These are phyloP conservation scores for Heimioporus sp. DNA, from an alignment of 768 basidiomycete species.

Conservation along the genomic window DNA sequence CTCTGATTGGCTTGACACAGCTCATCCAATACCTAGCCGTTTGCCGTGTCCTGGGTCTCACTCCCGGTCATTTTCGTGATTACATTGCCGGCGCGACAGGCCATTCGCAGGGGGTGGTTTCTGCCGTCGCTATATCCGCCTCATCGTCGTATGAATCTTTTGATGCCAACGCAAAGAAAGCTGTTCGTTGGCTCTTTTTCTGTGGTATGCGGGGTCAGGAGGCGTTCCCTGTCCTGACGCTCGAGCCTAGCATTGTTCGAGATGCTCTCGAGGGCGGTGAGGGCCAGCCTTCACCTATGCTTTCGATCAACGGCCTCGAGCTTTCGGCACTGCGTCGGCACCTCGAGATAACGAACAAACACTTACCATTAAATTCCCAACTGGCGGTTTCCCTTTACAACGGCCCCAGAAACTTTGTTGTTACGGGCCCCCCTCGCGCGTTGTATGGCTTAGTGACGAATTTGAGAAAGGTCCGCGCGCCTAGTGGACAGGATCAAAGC, in stretches of 20 bases:
- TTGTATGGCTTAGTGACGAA: constrained; percentile 94
- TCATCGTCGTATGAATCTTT: constrained; percentile 77
- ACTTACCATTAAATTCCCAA: constrained; percentile 76
- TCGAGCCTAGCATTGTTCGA: constrained; percentile 85
- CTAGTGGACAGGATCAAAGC: constrained; percentile 87
- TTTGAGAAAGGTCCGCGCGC: constrained; percentile 86
- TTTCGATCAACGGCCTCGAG: constrained; percentile 81
- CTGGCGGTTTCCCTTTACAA: constrained; percentile 90
- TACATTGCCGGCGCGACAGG: constrained; percentile 87
- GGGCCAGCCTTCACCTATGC: constrained; percentile 91
- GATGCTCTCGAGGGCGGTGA: constrained; percentile 92
- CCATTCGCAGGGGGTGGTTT: constrained; percentile 96
- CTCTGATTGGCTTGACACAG: constrained; percentile 95
- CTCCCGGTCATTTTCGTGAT: constrained; percentile 76
- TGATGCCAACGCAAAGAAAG: constrained; percentile 73
- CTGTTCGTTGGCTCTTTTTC: constrained; percentile 90
- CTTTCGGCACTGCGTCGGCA: constrained; percentile 77
- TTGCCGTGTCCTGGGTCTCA: constrained; percentile 70
- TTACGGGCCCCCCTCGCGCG: constrained; percentile 88
- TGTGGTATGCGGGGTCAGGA: constrained; percentile 92
- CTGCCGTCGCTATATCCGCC: constrained; percentile 86
- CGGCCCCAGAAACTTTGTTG: constrained; percentile 85
- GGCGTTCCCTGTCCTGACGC: constrained; percentile 86
- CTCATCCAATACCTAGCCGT: constrained; percentile 88
- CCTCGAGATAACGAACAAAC: constrained; percentile 82